Evolutionary conservation across 164 flowering plant genomes (phyloP), one percentile per base, ranked within the genome.

Genomic region (Sedum album): DNA sequence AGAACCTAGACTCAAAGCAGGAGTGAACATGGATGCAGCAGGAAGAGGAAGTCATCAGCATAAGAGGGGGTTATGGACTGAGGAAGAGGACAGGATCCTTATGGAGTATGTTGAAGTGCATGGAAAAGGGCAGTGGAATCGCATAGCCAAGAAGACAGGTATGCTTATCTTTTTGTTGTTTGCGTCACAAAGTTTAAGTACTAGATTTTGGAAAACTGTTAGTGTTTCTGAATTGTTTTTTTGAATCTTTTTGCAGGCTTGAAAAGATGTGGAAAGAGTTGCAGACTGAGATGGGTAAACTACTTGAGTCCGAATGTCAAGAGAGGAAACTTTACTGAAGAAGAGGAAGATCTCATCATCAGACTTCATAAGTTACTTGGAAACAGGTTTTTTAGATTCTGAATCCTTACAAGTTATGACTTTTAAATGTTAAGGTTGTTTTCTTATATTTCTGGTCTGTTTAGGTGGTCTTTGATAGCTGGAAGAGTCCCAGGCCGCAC

Each of bases 181-280:
- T 6, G 23, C 3, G 48, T 15, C 23, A 6, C 20, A 21, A 9
- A 18, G 15, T 31, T 31, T 49, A 31, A 6, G 42, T 5, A 6
- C 11, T 31, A 10, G 0, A 1, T 26, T 66, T 2, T 17, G 26
- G n/a, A 10, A 33, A 49, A 18, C 18, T 6, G 41, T 13, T 20
- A 10, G 42, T 31, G 23, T 31, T 5, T 39, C 42, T 17, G 6
- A 36, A 14, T 31, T 36, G 23, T 68, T 68, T 53, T 44, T 30
- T 31, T 8, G 21, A 4, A 5, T 11, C 23, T 1, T 8, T 5
- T 13, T 33, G 23, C 26, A 80, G 83, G 79, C 6, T 70, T 80
- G 74, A 78, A 68, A 69, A 80, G 83, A 75, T 70, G 83, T 53
- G 83, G 83, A 62, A 80, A 80, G 73, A 80, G 83, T 60, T 80